phyloP scores from a whole-genome alignment of 805 yeast genomes.

The Yamadazyma sp. region DNA sequence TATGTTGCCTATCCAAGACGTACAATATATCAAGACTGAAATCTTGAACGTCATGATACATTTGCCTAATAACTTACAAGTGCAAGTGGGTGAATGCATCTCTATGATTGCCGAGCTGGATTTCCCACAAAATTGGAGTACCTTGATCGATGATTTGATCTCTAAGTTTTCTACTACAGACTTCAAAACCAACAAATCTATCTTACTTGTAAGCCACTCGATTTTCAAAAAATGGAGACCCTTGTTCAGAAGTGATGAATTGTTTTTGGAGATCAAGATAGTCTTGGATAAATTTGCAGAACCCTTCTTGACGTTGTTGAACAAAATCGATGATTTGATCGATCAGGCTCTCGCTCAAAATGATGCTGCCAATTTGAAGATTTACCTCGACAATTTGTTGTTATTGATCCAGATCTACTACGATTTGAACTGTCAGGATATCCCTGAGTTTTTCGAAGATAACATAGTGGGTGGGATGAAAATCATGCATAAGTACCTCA shows the following conservation, averaged over 20 bases:
- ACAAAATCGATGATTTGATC: slow-evolving; percentile 66
- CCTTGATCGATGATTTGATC: slow-evolving; percentile 72
- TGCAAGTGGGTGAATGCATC: slow-evolving; percentile 94
- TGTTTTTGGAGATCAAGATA: slow-evolving; percentile 81
- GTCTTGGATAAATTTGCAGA: slow-evolving; percentile 80
- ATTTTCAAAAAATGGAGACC: slow-evolving; percentile 98
- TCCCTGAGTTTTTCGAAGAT: slow-evolving; percentile 97
- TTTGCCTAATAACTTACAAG: slow-evolving; percentile 74
- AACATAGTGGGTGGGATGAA: slow-evolving; percentile 74
- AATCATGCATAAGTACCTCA: slow-evolving; percentile 76
- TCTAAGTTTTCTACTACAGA: slow-evolving; percentile 62
- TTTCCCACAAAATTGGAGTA: slow-evolving; percentile 89
- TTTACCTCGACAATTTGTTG: slow-evolving; percentile 68
- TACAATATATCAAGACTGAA: slow-evolving; percentile 65
- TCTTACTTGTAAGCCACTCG: slow-evolving; percentile 88
- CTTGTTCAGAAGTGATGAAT: slow-evolving; percentile 83
- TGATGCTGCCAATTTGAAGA: slow-evolving; percentile 46
- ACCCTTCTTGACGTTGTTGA: slow-evolving; percentile 74
- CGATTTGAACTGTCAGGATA: slow-evolving; percentile 96
- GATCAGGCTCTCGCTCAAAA: slow-evolving; percentile 31
- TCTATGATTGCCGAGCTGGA: slow-evolving; percentile 93
- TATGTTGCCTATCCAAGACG: slow-evolving; percentile 59
- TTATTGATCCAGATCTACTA: slow-evolving; percentile 78
- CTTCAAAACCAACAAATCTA: slow-evolving; percentile 76
- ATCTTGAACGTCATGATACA: slow-evolving; percentile 84